Evolutionary conservation across 108 stramenopile species (phyloP), one percentile per base, ranked within the genome.

Genomic region (Parietichytrium sp.): DNA sequence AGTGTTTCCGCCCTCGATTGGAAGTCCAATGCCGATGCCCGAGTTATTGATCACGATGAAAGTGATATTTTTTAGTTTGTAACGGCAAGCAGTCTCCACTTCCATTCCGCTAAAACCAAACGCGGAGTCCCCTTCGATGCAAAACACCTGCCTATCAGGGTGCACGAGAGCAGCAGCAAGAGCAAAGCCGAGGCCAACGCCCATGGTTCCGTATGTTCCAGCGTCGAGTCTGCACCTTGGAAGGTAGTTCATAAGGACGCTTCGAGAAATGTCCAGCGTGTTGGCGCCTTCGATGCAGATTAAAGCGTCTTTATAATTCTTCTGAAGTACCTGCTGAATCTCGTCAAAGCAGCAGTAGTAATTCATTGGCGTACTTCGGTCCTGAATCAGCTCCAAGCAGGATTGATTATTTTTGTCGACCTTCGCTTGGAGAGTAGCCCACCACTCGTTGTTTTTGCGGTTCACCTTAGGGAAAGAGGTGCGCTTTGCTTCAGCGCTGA

Each of bases 21-120:
- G 61, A 16, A 72, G 38, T n/a, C 61, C 61, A 47, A 72, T 42
- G 33, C 61, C 61, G 33, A 72, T 72, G 20, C 61, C 61, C 23
- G 38, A 45, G 42, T 72, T 72, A 42, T 72, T 72, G 61, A 72
- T 38, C 15, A 72, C 42, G 33, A 72, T 72, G 33, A 72, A 72
- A n/a, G 61, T 72, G 61, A 72, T 72, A 42, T 72, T 72, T 33
- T 72, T 72, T 33, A 72, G 61, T 33, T 72, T 72, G 61, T 72
- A 72, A 15, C 61, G 29, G 42, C 61, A 72, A 36, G 61, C 61
- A 3, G 61, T 72, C 42, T 72, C 61, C 6, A 72, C 61, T 42
- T 72, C 61, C 61, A 72, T 72, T 16, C 61, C 61, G 1, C 38
- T 45, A 1, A 72, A 72, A 42, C 61, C 61, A 1, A 72, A 72